phyloP scores from a whole-genome alignment of 108 stramenopile species.

The Bacterosira constricta region DNA sequence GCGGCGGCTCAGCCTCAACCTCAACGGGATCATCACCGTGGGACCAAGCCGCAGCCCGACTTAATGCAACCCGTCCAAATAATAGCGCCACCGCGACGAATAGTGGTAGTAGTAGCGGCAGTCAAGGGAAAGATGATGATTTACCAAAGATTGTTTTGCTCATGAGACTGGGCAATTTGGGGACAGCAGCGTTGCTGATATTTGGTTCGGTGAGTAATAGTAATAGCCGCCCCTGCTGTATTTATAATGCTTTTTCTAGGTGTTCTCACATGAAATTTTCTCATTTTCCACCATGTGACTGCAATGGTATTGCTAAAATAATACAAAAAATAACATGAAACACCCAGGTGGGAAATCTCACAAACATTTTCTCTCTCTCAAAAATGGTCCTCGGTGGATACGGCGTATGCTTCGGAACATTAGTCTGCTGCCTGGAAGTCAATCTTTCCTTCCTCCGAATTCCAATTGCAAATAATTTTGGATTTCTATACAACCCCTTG shows the following conservation, averaged over 20 bases:
- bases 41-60: neutral
- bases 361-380: conserved; percentile 29
- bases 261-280: no score
- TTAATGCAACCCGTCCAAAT: neutral
- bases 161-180: conserved; percentile 13
- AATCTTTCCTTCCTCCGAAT: conserved; percentile 50
- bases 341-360: conserved; percentile 19
- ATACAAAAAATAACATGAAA: no score
- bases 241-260: no score
- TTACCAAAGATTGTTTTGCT: conserved; percentile 2
- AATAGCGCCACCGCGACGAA: neutral
- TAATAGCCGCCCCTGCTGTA: no score
- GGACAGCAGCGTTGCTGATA: conserved; percentile 3
- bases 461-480: conserved; percentile 86
- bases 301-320: no score
- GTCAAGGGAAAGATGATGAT: neutral
- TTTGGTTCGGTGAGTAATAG: conserved; percentile 12
- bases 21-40: neutral
- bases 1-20: no score
- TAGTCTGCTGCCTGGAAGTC: conserved; percentile 46
- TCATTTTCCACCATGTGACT: no score
- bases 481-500: conserved; percentile 78
- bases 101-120: neutral
- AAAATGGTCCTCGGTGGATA: conserved; percentile 43
- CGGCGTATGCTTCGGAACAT: conserved; percentile 30